These are phyloP conservation scores for Geotrichum klebahnii DNA, from an alignment of 1,139 yeast genomes.

Conservation along the genomic window DNA sequence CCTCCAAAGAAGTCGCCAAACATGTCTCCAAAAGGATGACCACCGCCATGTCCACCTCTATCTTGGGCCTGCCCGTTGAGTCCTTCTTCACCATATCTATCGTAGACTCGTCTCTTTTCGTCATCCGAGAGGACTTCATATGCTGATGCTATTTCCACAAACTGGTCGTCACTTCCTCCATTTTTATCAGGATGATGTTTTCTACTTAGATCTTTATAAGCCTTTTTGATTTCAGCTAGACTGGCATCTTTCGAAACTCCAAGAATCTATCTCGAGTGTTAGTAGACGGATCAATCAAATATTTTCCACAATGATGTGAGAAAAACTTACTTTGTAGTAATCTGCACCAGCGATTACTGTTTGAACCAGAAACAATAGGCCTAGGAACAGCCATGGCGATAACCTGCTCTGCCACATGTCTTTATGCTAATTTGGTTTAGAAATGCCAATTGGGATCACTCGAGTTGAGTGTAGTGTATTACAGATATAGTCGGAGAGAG, in stretches of 20 bases:
- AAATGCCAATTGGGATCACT: neutral
- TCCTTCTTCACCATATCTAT: slow-evolving; percentile 80
- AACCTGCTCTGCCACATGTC: slow-evolving; percentile 11
- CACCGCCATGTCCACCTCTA: slow-evolving; percentile 24
- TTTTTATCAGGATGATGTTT: slow-evolving; percentile 96
- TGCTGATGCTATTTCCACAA: slow-evolving; percentile 89
- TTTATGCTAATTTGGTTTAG: neutral
- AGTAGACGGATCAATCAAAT: slow-evolving; percentile 21
- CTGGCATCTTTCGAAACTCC: slow-evolving; percentile 67
- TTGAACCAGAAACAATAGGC: slow-evolving; percentile 21
- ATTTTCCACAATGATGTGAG: neutral
- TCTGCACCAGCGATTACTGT: slow-evolving; percentile 29
- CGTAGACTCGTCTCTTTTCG: slow-evolving; percentile 69
- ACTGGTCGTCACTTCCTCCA: slow-evolving; percentile 74
- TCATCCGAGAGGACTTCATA: slow-evolving; percentile 80
- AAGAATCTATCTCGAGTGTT: slow-evolving; percentile 41
- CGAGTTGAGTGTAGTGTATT: too few relatives aligned
- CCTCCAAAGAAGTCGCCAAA: slow-evolving; percentile 76
- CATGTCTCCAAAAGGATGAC: slow-evolving; percentile 48
- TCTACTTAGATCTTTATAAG: slow-evolving; percentile 77
- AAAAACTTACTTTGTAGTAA: slow-evolving; percentile 30
- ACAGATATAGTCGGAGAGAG: neutral
- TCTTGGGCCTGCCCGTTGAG: slow-evolving; percentile 42
- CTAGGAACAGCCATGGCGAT: slow-evolving; percentile 17
- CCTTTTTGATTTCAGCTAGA: slow-evolving; percentile 79